Base-by-base conservation (phyloP, 225 moss, liverwort and hornwort genomes). In the Physcomitrellopsis africana region DNA sequence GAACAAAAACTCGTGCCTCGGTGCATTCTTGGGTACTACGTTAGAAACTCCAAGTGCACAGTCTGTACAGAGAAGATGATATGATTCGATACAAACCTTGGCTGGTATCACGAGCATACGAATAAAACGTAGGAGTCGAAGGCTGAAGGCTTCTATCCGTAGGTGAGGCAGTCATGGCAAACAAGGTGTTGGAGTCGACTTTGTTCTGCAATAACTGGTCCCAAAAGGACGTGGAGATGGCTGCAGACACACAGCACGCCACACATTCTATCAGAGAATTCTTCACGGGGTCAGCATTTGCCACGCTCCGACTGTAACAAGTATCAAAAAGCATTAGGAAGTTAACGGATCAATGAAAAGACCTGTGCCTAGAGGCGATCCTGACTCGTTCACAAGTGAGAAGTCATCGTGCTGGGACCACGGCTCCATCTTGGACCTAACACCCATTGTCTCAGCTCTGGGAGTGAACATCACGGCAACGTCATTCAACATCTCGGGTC, bases 361-460 rank as follows among this genome's bases (percentile, higher is more conserved):
- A 55, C 65, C 20, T 74, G 48, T 74, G 85, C 88, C 85, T 67
- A 85, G 73, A 58, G 85, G 88, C 73, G 85, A 88, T 51, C 81
- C 85, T 59, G 82, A 73, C 63, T 85, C 88, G 48, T 71, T 77
- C 79, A 85, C 60, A 56, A 83, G 76, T 23, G 85, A 77, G 64
- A 77, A 79, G 42, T 85, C 88, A 76, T 81, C 83, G 60, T 80
- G 81, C 73, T 80, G 85, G 43, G 82, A 81, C 88, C 88, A 88
- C 51, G 85, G 85, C 63, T 88, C 88, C 76, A 78, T 67, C 72
- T 80, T 82, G 80, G 61, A 61, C 81, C 81, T 83, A n/a, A 75
- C 78, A 45, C 76, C 70, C 76, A 88, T 78, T 70, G 75, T 67
- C 72, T 80, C 76, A 81, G 77, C 79, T 70, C 81, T 70, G 32